phyloP scores from a whole-genome alignment of 768 basidiomycete genomes.

The Tulasnella sp. region DNA sequence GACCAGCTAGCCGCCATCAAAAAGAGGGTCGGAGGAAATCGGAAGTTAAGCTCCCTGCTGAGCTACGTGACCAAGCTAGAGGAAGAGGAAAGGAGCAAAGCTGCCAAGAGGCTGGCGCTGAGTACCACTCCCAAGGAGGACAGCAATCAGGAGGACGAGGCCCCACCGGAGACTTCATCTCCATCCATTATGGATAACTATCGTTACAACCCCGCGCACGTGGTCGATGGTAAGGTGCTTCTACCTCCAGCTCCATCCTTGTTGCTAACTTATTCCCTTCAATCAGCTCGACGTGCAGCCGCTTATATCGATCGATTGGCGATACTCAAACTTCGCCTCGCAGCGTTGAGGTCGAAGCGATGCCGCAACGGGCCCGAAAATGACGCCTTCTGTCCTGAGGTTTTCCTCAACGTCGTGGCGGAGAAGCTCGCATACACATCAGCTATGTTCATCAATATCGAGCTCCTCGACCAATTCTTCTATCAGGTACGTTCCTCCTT shows the following conservation, averaged over 20 bases:
- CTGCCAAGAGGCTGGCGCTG: constrained; percentile 46
- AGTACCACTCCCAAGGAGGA: constrained; percentile 36
- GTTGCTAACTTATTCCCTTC: constrained; percentile 27
- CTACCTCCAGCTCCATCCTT: not conserved
- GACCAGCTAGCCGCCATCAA: constrained; percentile 79
- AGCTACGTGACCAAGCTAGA: constrained; percentile 78
- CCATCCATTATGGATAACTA: constrained; percentile 63
- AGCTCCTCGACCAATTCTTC: constrained; percentile 96
- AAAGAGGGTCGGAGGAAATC: constrained; percentile 80
- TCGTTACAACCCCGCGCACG: constrained; percentile 84
- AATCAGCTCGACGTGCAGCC: constrained; percentile 85
- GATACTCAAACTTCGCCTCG: constrained; percentile 79
- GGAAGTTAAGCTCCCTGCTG: constrained; percentile 72
- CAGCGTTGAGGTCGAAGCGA: constrained; percentile 81
- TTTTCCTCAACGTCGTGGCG: constrained; percentile 93
- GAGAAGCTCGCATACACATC: constrained; percentile 95
- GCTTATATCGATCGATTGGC: constrained; percentile 76
- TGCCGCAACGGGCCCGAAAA: constrained; percentile 85
- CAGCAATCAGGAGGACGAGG: constrained; percentile 40
- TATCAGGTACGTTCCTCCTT: constrained; percentile 63
- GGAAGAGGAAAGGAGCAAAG: constrained; percentile 64
- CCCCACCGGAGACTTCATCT: constrained; percentile 37
- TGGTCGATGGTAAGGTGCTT: constrained; percentile 72
- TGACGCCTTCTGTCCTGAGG: constrained; percentile 90
- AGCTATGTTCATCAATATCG: constrained; percentile 98